These are phyloP conservation scores for Phyllosticta citriasiana DNA, from an alignment of 2,329 filamentous ascomycete species.

Conservation along the genomic window DNA sequence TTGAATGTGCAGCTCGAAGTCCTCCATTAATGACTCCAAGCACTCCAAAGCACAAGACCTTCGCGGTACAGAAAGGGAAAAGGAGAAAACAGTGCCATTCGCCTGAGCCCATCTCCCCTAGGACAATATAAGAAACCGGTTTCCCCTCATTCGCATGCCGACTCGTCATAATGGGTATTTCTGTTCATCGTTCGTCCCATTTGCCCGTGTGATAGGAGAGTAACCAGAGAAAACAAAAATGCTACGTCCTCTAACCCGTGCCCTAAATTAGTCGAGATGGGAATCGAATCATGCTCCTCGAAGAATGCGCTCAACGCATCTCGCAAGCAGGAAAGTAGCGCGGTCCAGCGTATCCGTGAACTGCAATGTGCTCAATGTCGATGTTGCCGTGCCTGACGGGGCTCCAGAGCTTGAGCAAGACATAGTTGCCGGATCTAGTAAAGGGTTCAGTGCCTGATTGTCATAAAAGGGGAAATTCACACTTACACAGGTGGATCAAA, in stretches of 20 bases:
- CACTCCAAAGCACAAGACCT: too few species aligned
- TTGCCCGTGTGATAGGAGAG: neutral
- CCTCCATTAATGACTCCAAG: too few species aligned
- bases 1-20: too few species aligned
- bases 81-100: too few species aligned
- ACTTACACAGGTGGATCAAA: constrained; percentile 68
- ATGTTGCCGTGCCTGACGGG: constrained; percentile 68
- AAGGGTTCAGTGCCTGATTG: neutral
- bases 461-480: neutral
- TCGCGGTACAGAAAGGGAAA: too few species aligned
- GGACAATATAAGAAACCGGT: too few species aligned
- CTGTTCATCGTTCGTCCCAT: neutral
- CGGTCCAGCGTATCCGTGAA: constrained; percentile 74
- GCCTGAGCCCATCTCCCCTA: too few species aligned
- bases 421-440: constrained; percentile 60
- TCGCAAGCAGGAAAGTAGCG: constrained; percentile 69
- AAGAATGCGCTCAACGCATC: constrained; percentile 37
- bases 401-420: constrained; percentile 86
- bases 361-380: constrained; percentile 78
- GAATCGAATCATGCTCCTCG: neutral
- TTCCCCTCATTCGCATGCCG: too few species aligned
- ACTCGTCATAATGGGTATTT: neutral
- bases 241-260: neutral
- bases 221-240: neutral
- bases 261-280: neutral